Conservation (phyloP, 768 basidiomycete genomes). For the Podaxis mareebaensis region DNA sequence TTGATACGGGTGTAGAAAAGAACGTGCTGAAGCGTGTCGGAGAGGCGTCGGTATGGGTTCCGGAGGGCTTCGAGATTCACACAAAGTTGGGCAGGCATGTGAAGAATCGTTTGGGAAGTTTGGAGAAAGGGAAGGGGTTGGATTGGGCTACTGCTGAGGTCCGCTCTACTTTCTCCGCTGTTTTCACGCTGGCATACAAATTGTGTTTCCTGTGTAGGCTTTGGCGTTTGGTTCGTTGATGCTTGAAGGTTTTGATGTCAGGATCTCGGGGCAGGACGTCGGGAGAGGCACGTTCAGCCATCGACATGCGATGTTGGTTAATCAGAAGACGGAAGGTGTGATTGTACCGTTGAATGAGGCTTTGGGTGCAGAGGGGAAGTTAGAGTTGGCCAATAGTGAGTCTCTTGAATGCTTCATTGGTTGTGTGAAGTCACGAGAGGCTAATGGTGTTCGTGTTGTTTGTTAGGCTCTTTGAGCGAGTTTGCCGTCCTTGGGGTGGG, state of each 20-base stretch:
- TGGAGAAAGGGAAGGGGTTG: conserved; percentile 69
- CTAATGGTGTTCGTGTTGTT: not conserved
- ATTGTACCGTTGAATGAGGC: conserved; percentile 80
- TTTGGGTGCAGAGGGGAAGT: conserved; percentile 57
- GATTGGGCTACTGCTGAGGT: conserved; percentile 94
- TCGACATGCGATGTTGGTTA: conserved; percentile 88
- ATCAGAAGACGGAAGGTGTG: conserved; percentile 81
- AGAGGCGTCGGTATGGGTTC: conserved; percentile 62
- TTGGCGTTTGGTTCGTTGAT: conserved; percentile 88
- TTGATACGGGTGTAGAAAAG: conserved; percentile 66
- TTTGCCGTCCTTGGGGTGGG: conserved; percentile 85
- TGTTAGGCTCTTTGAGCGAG: conserved; percentile 80
- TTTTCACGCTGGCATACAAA: not conserved
- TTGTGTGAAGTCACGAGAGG: not conserved
- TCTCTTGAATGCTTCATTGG: conserved; percentile 13
- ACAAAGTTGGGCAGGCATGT: conserved; percentile 77
- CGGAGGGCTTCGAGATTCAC: conserved; percentile 73
- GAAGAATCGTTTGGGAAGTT: conserved; percentile 68
- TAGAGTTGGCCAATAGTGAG: conserved; percentile 88
- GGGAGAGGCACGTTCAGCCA: conserved; percentile 91
- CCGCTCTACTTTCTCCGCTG: conserved; percentile 10
- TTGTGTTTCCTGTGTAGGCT: conserved; percentile 45
- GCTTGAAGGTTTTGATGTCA: conserved; percentile 78
- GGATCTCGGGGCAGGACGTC: conserved; percentile 93
- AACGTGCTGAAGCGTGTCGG: conserved; percentile 60